Conservation (phyloP, 2,329 filamentous ascomycete species). For the Diaporthe longicolla region DNA sequence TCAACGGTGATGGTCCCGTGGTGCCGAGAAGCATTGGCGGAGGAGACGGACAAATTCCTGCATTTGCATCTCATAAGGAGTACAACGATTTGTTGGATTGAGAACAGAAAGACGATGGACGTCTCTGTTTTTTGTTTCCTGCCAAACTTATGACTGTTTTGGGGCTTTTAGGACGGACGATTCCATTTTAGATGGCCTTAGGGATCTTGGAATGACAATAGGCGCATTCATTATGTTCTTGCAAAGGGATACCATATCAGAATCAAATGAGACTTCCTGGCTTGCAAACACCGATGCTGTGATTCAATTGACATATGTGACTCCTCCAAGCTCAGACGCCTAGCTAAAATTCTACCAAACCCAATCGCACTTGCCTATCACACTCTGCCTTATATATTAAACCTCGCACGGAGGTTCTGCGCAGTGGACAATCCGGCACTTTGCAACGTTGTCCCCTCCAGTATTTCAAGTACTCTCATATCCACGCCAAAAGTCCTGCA, state of each 20-base stretch:
- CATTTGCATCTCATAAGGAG: slow-evolving; percentile 36
- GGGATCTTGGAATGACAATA: neutral
- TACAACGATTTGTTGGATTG: slow-evolving; percentile 25
- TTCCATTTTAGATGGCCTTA: slow-evolving; percentile 3
- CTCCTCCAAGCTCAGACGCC: too few relatives aligned
- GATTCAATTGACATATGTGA: neutral
- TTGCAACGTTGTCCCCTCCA: too few relatives aligned
- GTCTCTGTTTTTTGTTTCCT: neutral
- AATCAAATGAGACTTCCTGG: neutral
- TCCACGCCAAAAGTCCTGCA: too few relatives aligned
- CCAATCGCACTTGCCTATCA: too few relatives aligned
- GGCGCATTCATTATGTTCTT: neutral
- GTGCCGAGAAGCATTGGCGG: neutral
- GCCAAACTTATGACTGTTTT: neutral
- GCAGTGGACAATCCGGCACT: too few relatives aligned
- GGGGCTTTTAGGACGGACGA: neutral
- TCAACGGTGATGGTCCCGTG: neutral
- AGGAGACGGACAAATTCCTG: neutral
- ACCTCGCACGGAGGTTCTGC: too few relatives aligned
- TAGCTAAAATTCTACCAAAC: too few relatives aligned
- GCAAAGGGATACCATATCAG: slow-evolving; percentile 10
- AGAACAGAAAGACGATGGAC: neutral
- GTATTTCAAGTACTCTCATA: too few relatives aligned
- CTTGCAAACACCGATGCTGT: neutral
- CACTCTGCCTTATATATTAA: too few relatives aligned